Conservation (phyloP, 2,329 filamentous ascomycete genomes). For the Aspergillus udagawae region DNA sequence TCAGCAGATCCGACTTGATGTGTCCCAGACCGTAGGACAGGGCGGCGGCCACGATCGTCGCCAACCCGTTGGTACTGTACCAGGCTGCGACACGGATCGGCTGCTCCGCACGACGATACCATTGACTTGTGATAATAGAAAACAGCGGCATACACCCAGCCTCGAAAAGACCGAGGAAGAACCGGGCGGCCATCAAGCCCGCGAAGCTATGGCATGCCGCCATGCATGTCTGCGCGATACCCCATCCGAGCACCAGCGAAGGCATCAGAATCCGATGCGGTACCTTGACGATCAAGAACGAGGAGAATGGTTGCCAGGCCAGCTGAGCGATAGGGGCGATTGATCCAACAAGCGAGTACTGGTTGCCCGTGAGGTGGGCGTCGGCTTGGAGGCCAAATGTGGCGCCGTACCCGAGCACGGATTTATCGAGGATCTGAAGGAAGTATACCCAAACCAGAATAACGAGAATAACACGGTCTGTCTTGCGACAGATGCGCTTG, state of each 20-base stretch:
- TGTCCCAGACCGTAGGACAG: constrained; percentile 57
- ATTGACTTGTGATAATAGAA: constrained; percentile 43
- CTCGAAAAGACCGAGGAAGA: constrained; percentile 53
- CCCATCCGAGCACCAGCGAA: constrained; percentile 45
- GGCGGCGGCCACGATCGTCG: constrained; percentile 54
- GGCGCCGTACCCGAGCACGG: constrained; percentile 55
- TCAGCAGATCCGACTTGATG: constrained; percentile 43
- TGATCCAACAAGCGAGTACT: constrained; percentile 57
- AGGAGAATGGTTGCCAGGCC: constrained; percentile 58
- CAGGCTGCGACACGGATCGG: constrained; percentile 61
- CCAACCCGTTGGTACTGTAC: constrained; percentile 60
- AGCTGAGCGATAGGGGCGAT: constrained; percentile 59
- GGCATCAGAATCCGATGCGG: constrained; percentile 59
- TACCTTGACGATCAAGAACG: constrained; percentile 57
- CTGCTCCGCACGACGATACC: constrained; percentile 54
- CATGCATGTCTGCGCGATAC: constrained; percentile 47
- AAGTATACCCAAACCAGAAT: constrained; percentile 47
- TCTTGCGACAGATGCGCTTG: constrained; percentile 57
- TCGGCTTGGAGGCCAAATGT: constrained; percentile 53
- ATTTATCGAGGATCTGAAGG: constrained; percentile 55
- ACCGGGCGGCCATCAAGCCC: constrained; percentile 46
- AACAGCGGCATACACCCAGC: constrained; percentile 48
- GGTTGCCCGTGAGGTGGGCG: constrained; percentile 48
- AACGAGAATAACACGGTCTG: constrained; percentile 55
- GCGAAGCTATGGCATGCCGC: constrained; percentile 45